Base-by-base conservation (phyloP, 208 protist species). In the Acanthamoeba lenticulata region DNA sequence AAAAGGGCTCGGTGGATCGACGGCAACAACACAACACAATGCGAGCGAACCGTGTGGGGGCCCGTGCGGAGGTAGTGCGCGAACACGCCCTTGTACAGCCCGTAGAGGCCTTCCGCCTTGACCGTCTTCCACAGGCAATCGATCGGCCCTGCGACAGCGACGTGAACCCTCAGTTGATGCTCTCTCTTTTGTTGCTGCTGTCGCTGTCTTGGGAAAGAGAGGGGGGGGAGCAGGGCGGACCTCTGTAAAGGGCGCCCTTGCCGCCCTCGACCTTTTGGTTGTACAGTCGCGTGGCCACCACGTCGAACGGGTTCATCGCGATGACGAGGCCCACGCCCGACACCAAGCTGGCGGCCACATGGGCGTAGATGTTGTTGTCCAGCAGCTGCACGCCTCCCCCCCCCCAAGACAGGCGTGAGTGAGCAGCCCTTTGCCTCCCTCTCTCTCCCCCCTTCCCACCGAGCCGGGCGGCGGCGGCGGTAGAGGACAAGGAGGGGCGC, bases 261-360 rank as follows among this genome's bases (percentile, higher is more conserved):
- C 55, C 52, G 6, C 83, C 55, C 83, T 67, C 83, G 2, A 83
- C 74, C 60, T 94, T 93, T 86, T 96, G 94, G 32, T 94, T 95
- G 94, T 96, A 96, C 38, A 96, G 49, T 36, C 95, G 93, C 0
- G 95, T 95, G 27, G 94, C 92, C 5, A 96, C 90, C 1, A 96
- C 95, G 65, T 95, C 95, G 32, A 96, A 96, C 11, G 95, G 95
- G 34, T 96, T 96, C 95, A 96, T 96, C n/a, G 55, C 47, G 17
- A 90, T 45, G 0, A 85, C 42, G 7, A 95, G 72, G 44, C 83
- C 49, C 29, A 90, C 27, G 55, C 92, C 89, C 0, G 94, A 90
- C 15, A 94, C 29, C n/a, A 95, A 52, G 27, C 57, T 94, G 45
- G 57, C 62, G 1, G 49, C 19, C 3, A 95, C 89, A 32, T 95